Conservation (phyloP, 2,329 filamentous ascomycete genomes). For the Camillea tinctor region DNA sequence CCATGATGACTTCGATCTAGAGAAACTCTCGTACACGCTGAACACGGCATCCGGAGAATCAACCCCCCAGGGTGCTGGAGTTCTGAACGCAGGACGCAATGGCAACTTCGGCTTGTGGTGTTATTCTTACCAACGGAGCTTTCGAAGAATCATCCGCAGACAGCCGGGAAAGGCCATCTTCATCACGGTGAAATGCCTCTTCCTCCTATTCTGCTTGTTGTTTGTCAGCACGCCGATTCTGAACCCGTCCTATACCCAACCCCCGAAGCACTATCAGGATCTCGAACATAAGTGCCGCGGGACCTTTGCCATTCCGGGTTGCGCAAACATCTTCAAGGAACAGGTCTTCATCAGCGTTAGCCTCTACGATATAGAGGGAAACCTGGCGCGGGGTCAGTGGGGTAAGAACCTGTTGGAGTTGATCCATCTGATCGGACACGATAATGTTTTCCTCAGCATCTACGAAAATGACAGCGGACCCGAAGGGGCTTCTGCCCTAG, state of each 20-base stretch:
- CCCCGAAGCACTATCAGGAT: slow-evolving; percentile 38
- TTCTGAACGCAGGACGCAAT: not conserved
- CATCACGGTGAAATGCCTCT: not conserved
- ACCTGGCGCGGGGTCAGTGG: slow-evolving; percentile 63
- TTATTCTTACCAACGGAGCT: not conserved
- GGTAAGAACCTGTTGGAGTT: slow-evolving; percentile 59
- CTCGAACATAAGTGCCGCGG: slow-evolving; percentile 33
- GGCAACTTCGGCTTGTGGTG: not conserved
- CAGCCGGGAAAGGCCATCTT: not conserved
- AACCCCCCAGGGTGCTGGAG: not conserved
- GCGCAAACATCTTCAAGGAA: slow-evolving; percentile 49
- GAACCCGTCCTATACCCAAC: slow-evolving; percentile 43
- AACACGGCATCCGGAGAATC: not conserved
- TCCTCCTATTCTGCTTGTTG: not conserved
- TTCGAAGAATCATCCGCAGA: not conserved
- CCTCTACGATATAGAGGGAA: slow-evolving; percentile 62
- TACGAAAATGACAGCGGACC: slow-evolving; percentile 70
- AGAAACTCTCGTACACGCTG: not conserved
- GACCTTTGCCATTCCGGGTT: slow-evolving; percentile 28
- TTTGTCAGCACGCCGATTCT: slow-evolving; percentile 30
- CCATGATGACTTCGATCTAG: not conserved
- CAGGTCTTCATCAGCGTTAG: slow-evolving; percentile 74
- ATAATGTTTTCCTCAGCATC: slow-evolving; percentile 70
- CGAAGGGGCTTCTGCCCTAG: slow-evolving; percentile 53
- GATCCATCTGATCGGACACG: slow-evolving; percentile 62